phyloP scores from a whole-genome alignment of 2,329 filamentous ascomycete genomes.

The Cercospora canescens region DNA sequence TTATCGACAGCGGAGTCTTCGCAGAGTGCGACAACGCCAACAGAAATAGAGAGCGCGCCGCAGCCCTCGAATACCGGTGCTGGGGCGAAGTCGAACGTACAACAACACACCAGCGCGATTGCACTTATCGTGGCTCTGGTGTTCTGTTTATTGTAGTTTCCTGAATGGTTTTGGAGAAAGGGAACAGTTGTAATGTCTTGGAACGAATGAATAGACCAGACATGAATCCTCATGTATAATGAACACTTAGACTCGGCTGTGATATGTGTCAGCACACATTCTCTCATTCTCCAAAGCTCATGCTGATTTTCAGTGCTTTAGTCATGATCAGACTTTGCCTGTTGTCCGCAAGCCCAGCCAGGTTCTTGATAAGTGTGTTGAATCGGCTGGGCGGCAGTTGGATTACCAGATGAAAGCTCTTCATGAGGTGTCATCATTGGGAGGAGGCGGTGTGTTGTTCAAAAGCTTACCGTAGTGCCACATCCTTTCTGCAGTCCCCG shows the following conservation, averaged over 20 bases:
- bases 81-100: neutral
- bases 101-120: neutral
- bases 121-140: neutral
- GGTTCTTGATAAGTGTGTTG: conserved; percentile 37
- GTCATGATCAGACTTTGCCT: conserved; percentile 49
- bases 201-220: neutral
- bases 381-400: conserved; percentile 50
- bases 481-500: too few species aligned
- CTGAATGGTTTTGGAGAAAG: neutral
- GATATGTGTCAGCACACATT: neutral
- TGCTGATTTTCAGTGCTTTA: neutral
- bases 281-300: neutral
- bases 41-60: neutral
- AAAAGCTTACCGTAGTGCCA: neutral
- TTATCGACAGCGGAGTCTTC: neutral
- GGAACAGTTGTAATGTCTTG: neutral
- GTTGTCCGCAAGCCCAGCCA: conserved; percentile 54
- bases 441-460: neutral
- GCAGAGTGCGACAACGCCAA: neutral
- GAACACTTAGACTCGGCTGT: neutral
- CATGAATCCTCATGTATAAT: neutral
- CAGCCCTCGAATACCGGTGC: neutral
- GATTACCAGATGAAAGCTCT: conserved; percentile 49
- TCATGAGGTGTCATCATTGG: conserved; percentile 30
- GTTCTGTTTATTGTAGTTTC: neutral